Evolutionary conservation across 257 asterid species (phyloP).

Genomic region (Ballota nigra): DNA sequence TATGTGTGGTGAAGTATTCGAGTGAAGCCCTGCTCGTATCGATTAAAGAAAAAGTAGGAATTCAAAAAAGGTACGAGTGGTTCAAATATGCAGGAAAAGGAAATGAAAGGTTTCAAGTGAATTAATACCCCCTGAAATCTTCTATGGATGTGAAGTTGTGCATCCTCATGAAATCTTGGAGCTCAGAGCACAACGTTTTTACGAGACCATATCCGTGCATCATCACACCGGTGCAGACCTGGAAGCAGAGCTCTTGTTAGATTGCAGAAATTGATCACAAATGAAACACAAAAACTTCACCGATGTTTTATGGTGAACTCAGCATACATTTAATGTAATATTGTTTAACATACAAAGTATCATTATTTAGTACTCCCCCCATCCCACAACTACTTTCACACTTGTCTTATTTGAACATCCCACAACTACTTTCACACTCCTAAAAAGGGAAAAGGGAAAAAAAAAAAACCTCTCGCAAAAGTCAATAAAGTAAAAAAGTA

Average conservation of each 20-base stretch:
- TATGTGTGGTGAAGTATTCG: constrained; percentile 70
- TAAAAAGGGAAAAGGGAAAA: too few species aligned
- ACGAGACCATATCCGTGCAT: constrained; percentile 93
- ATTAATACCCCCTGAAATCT: constrained; percentile 87
- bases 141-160: constrained; percentile 75
- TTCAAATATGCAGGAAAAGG: neutral
- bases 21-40: constrained; percentile 55
- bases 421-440: too few species aligned
- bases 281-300: neutral
- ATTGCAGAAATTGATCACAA: neutral
- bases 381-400: too few species aligned
- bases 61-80: neutral
- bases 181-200: constrained; percentile 76
- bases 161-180: constrained; percentile 73
- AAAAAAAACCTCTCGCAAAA: too few species aligned
- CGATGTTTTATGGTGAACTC: neutral
- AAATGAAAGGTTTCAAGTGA: neutral
- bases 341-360: neutral
- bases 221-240: constrained; percentile 98
- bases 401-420: too few species aligned
- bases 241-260: constrained; percentile 15
- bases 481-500: too few species aligned
- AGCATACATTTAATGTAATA: neutral
- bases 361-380: too few species aligned
- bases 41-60: neutral